phyloP scores from a whole-genome alignment of 495 filamentous ascomycete genomes.

The Stereocaulon alpinum region DNA sequence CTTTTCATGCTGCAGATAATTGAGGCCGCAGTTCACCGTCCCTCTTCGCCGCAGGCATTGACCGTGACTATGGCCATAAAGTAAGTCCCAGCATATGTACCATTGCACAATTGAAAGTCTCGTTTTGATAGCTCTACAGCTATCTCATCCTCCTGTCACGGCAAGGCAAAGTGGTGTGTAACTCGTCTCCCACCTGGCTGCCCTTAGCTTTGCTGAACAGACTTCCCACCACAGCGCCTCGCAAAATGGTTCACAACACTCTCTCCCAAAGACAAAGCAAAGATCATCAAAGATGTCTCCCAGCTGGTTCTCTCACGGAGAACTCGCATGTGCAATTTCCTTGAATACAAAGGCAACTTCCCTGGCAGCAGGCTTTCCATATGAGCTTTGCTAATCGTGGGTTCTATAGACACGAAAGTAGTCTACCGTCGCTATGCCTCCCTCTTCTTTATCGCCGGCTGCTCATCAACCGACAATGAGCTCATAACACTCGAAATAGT shows the following conservation, averaged over 20 bases:
- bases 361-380: not conserved
- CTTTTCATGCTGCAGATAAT: not conserved
- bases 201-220: constrained; percentile 17
- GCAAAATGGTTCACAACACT: constrained; percentile 99
- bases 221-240: constrained; percentile 56
- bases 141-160: constrained; percentile 95
- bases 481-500: constrained; percentile 97
- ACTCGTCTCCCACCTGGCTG: constrained; percentile 33
- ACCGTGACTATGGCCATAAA: constrained; percentile 47
- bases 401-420: constrained; percentile 76
- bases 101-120: not conserved
- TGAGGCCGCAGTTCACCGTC: not conserved
- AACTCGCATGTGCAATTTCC: constrained; percentile 99
- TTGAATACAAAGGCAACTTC: constrained; percentile 86
- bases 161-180: constrained; percentile 94
- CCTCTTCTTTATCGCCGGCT: constrained; percentile 98
- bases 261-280: constrained; percentile 96
- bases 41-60: constrained; percentile 1
- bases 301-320: constrained; percentile 91
- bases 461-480: constrained; percentile 90
- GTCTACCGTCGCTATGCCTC: constrained; percentile 98
- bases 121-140: constrained; percentile 43
- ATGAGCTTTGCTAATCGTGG: constrained; percentile 12
- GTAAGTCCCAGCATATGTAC: constrained; percentile 27
- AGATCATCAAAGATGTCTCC: constrained; percentile 99